Evolutionary conservation across 305 asterid species (phyloP), one percentile per base, ranked within the genome.

Genomic region (Nicotiana rustica): DNA sequence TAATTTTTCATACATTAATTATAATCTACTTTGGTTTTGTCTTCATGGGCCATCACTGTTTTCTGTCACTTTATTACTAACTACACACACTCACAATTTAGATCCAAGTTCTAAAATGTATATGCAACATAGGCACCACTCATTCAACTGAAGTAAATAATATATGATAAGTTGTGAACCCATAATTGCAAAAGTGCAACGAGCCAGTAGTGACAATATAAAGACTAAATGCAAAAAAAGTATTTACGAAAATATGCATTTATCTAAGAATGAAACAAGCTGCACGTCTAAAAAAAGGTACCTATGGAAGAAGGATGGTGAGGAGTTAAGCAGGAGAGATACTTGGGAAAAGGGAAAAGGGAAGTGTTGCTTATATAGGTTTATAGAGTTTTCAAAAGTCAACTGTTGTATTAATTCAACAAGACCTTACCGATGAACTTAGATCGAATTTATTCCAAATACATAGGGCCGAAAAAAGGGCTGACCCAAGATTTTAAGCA

Each of bases 291-390:
- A 5, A 29, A 21, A 41, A 10, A 25, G 31, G 61, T 71, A 79
- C 64, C 68, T 7, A 56, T 15, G 31, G 25, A 29, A 25, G 67
- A 61, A 21, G 56, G 57, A 75, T 61, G 10, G 4, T 44, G 52
- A n/a, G 25, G 25, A 25, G 25, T 25, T 25, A 25, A 25, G 60
- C 6, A 84, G 81, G 57, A 77, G 10, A 71, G 59, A 18, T 29
- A 19, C 19, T 13, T 77, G 73, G 1, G 29, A 35, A 36, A 21
- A 52, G 47, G 81, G 5, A 10, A 57, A 21, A 14, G 31, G 60
- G 78, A 15, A 31, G 62, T 15, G 31, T 3, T 69, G 35, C 82
- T 86, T 88, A 81, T 84, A 84, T 57, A 84, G 18, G 82, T 33
- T 5, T 44, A 19, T 59, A 44, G 77, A 56, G 17, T 18, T 14